Percentiles rank a stretch among this genome's conserved stretches.
Evolutionary conservation across 805 yeast species (phyloP).

Genomic region (Metschnikowia orientalis): DNA sequence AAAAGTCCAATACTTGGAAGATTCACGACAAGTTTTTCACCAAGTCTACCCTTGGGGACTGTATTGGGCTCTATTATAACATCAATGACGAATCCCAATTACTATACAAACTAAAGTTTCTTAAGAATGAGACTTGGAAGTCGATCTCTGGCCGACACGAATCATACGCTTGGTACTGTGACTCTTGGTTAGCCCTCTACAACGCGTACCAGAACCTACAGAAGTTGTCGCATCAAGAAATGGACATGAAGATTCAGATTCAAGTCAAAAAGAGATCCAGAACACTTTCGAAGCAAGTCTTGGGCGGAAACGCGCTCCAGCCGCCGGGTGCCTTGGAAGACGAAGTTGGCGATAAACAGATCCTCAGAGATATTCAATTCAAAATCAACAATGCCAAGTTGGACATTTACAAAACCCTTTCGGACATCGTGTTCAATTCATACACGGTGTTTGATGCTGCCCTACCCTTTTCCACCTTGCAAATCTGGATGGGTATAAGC

Average conservation of each 20-base stretch:
- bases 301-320: slow-evolving; percentile 21
- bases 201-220: slow-evolving; percentile 44
- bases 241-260: slow-evolving; percentile 51
- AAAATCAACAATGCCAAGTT: slow-evolving; percentile 34
- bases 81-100: slow-evolving; percentile 60
- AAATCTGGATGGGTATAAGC: slow-evolving; percentile 44
- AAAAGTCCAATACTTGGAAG: slow-evolving; percentile 10
- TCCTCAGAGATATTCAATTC: slow-evolving; percentile 32
- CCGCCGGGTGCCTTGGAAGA: slow-evolving; percentile 12
- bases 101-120: slow-evolving; percentile 50
- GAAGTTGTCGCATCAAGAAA: slow-evolving; percentile 43
- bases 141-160: slow-evolving; percentile 52
- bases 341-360: slow-evolving; percentile 20
- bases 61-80: slow-evolving; percentile 57
- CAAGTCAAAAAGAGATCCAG: slow-evolving; percentile 58
- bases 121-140: slow-evolving; percentile 33
- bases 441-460: slow-evolving; percentile 37
- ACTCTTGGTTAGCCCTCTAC: slow-evolving; percentile 54
- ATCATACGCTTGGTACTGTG: slow-evolving; percentile 64
- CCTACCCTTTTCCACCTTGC: slow-evolving; percentile 34
- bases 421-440: slow-evolving; percentile 38
- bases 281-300: slow-evolving; percentile 37
- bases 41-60: slow-evolving; percentile 45
- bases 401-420: slow-evolving; percentile 36
- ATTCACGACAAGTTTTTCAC: slow-evolving; percentile 26